These are phyloP conservation scores for Acacia crassicarpa DNA, from an alignment of 306 rosid genomes.

Conservation along the genomic window DNA sequence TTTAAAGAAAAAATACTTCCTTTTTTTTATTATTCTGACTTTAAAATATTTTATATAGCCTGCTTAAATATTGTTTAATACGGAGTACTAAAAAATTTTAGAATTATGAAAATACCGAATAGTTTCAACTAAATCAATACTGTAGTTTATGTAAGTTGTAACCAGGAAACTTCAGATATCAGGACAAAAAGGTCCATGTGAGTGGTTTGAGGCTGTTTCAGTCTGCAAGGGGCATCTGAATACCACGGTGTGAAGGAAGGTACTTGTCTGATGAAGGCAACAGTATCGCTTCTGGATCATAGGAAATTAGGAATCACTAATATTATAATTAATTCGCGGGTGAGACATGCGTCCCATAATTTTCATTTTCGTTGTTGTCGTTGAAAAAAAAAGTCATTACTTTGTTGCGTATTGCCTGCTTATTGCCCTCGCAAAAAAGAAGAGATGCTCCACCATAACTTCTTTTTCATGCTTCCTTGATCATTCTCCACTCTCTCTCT, in stretches of 20 bases:
- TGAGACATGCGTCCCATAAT: not conserved
- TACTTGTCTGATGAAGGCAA: not conserved
- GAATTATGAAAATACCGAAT: not conserved
- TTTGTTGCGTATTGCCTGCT: conserved; percentile 13
- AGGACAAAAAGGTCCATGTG: not conserved
- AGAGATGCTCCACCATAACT: conserved; percentile 12
- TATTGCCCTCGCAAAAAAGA: not conserved
- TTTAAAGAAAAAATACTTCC: not conserved
- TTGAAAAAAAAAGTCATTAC: not conserved
- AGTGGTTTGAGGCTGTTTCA: not conserved
- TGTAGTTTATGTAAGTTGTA: not conserved
- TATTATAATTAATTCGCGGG: not conserved
- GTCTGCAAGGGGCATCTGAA: conserved; percentile 1
- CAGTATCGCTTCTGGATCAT: not conserved
- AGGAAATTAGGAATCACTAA: not conserved
- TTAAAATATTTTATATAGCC: not conserved
- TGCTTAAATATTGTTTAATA: not conserved
- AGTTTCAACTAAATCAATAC: not conserved
- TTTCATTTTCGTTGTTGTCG: not conserved
- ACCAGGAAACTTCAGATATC: not conserved
- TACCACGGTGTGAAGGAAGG: conserved; percentile 25
- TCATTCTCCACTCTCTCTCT: not conserved
- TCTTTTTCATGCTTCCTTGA: conserved; percentile 24
- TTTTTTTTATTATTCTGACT: not conserved
- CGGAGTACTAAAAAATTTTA: too few species aligned